Evolutionary conservation across 1,284 basidiomycete species (phyloP).

Genomic region (Malassezia equina): DNA sequence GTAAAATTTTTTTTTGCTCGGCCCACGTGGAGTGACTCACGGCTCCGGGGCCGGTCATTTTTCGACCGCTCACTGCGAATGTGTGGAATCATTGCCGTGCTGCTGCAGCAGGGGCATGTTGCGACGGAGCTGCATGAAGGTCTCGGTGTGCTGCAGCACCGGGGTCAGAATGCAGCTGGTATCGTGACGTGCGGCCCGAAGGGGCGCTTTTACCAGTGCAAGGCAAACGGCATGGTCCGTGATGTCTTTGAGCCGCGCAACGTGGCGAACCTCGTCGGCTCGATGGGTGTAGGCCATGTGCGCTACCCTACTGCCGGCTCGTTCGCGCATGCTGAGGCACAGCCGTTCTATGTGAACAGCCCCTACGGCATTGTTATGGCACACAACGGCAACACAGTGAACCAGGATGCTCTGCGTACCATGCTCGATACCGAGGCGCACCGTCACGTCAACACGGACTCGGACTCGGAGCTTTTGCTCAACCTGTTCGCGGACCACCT

Average conservation of each 20-base stretch:
- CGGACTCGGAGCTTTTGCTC: conserved; percentile 90
- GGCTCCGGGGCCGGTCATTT: neutral
- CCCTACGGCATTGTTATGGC: conserved; percentile 97
- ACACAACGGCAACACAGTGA: conserved; percentile 98
- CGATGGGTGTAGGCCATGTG: conserved; percentile 93
- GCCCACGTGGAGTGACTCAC: neutral
- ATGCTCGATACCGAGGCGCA: conserved; percentile 95
- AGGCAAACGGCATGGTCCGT: conserved; percentile 99
- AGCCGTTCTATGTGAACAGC: conserved; percentile 99
- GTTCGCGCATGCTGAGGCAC: conserved; percentile 90
- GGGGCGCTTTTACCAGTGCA: conserved; percentile 93
- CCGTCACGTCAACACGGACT: conserved; percentile 96
- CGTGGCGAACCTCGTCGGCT: conserved; percentile 68
- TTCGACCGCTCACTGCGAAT: conserved; percentile 17
- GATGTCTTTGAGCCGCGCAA: conserved; percentile 84
- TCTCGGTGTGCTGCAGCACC: conserved; percentile 46
- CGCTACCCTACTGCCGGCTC: conserved; percentile 86
- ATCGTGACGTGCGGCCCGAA: conserved; percentile 92
- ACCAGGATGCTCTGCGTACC: conserved; percentile 71
- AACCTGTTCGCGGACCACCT: conserved; percentile 97
- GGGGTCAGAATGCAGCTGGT: conserved; percentile 92
- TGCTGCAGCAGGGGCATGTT: conserved; percentile 33
- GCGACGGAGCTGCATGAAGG: conserved; percentile 47
- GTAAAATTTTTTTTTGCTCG: conserved; percentile 2
- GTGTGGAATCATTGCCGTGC: conserved; percentile 46